phyloP scores from a whole-genome alignment of 371 early-diverging fungal species.

The Mortierella sp. region DNA sequence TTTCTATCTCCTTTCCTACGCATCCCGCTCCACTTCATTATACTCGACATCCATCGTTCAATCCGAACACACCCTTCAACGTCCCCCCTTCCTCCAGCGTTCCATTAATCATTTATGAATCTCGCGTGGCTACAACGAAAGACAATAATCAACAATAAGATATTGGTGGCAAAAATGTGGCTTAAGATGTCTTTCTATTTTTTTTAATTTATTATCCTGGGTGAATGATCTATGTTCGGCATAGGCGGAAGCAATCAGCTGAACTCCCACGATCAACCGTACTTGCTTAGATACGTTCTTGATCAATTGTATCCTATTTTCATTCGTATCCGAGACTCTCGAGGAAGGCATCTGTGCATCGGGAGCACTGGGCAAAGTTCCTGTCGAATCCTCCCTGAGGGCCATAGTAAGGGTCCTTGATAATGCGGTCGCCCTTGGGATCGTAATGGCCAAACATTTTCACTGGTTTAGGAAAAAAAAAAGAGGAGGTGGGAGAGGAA shows the following conservation, averaged over 20 bases:
- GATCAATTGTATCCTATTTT: background rate
- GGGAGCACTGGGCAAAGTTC: constrained; percentile 88
- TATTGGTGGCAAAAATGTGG: constrained; percentile 8
- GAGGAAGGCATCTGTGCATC: constrained; percentile 80
- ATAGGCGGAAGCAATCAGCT: background rate
- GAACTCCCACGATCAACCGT: no score
- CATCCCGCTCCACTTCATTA: background rate
- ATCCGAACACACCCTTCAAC: no score
- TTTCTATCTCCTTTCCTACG: background rate
- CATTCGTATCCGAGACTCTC: constrained; percentile 62
- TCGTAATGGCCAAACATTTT: constrained; percentile 93
- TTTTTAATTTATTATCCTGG: background rate
- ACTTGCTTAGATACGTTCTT: no score
- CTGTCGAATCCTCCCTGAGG: constrained; percentile 87
- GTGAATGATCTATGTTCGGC: background rate
- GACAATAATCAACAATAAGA: background rate
- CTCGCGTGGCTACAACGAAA: constrained; percentile 1
- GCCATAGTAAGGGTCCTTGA: constrained; percentile 93
- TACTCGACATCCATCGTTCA: no score
- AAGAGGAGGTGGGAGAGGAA: no score
- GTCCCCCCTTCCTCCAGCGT: background rate
- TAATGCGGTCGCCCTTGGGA: constrained; percentile 82
- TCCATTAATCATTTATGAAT: background rate
- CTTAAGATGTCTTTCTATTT: background rate
- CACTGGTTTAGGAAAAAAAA: constrained; percentile 43